Percentiles rank a stretch among this genome's conserved stretches.
phyloP scores from a whole-genome alignment of 257 asterid genomes.

The Nicotiana attenuata region DNA sequence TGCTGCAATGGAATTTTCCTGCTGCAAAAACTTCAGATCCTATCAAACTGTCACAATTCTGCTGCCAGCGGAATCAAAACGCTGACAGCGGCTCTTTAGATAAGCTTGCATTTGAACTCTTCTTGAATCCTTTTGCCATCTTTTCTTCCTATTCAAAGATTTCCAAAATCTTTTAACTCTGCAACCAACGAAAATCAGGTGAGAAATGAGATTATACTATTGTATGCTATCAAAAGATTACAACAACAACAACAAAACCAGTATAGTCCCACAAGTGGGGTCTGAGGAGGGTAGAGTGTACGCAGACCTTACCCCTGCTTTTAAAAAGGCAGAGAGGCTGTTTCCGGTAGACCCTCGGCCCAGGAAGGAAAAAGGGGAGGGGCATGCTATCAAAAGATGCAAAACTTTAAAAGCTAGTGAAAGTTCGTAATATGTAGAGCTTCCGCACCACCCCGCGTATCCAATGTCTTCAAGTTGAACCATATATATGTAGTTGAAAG shows the following conservation, averaged over 20 bases:
- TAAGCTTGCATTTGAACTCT: background rate
- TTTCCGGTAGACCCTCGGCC: too few relatives aligned
- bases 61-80: background rate
- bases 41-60: background rate
- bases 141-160: background rate
- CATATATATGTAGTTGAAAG: background rate
- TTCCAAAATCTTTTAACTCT: background rate
- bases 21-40: background rate
- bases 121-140: background rate
- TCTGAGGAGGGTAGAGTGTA: too few relatives aligned
- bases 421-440: background rate
- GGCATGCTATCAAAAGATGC: background rate
- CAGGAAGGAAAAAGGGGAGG: too few relatives aligned
- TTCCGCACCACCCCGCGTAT: background rate
- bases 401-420: background rate
- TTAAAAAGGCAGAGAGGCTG: too few relatives aligned
- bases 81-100: background rate
- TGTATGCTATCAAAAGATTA: background rate
- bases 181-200: background rate
- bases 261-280: too few relatives aligned
- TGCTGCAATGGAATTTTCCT: background rate
- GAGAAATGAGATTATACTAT: background rate
- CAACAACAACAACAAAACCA: too few relatives aligned
- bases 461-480: background rate
- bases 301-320: too few relatives aligned